phyloP scores from a whole-genome alignment of 148 eudicot species.

The Fagopyrum homotropicum region DNA sequence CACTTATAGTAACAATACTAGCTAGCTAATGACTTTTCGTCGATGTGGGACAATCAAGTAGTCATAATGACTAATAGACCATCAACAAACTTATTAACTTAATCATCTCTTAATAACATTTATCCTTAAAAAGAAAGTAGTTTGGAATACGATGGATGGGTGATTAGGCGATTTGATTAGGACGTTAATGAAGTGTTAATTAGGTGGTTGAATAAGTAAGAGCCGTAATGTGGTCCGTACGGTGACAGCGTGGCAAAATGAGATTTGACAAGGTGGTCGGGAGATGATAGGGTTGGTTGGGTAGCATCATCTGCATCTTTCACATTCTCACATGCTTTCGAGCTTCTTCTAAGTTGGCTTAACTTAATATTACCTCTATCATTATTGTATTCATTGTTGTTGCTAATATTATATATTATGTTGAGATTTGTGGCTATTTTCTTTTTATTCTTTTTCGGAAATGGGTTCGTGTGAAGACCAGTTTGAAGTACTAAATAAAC shows the following conservation, averaged over 20 bases:
- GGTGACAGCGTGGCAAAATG: not conserved
- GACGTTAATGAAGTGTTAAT: too few relatives aligned
- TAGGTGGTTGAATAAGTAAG: not conserved
- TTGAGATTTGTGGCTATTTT: too few relatives aligned
- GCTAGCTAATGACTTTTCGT: too few relatives aligned
- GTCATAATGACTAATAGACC: not conserved
- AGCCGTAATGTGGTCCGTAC: not conserved
- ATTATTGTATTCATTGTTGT: not conserved
- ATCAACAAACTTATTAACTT: not conserved
- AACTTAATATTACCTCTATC: not conserved
- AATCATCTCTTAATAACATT: not conserved
- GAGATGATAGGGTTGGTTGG: not conserved
- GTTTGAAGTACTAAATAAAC: too few relatives aligned
- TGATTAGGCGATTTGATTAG: not conserved
- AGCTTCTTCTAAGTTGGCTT: not conserved
- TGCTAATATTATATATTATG: not conserved
- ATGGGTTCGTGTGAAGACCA: too few relatives aligned
- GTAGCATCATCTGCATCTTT: constrained; percentile 1
- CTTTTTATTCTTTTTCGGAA: too few relatives aligned
- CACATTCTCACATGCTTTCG: not conserved
- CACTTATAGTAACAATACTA: too few relatives aligned
- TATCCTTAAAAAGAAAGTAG: not conserved
- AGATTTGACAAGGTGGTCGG: constrained; percentile 10
- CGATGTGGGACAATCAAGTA: not conserved
- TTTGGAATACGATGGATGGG: too few relatives aligned